phyloP scores from a whole-genome alignment of 2,329 filamentous ascomycete species.

The Aspergillus piperis region DNA sequence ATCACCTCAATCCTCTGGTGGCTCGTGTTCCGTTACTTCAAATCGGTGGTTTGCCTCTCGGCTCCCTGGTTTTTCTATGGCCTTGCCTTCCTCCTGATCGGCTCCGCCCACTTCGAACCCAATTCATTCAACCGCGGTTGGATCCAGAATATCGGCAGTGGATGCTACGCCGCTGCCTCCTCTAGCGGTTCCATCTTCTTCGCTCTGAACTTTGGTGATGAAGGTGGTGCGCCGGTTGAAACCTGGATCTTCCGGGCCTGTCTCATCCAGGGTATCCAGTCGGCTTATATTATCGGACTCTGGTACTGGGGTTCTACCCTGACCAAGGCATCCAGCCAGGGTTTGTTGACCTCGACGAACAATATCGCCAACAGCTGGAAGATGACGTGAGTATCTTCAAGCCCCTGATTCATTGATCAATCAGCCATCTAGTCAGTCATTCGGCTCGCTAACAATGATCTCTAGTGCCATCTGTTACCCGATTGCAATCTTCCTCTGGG shows the following conservation, averaged over 20 bases:
- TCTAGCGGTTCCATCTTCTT: slow-evolving; percentile 66
- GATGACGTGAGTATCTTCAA: slow-evolving; percentile 32
- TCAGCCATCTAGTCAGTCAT: too few relatives aligned
- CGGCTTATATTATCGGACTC: slow-evolving; percentile 63
- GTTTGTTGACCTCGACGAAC: slow-evolving; percentile 37
- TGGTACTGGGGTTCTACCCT: slow-evolving; percentile 67
- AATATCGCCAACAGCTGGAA: slow-evolving; percentile 44
- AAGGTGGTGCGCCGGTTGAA: slow-evolving; percentile 62
- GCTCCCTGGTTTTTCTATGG: slow-evolving; percentile 64
- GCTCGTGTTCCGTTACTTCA: slow-evolving; percentile 59
- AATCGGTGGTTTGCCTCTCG: slow-evolving; percentile 58
- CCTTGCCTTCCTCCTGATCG: slow-evolving; percentile 62
- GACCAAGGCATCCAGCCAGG: slow-evolving; percentile 46
- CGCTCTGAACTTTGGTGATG: slow-evolving; percentile 65
- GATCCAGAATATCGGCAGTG: slow-evolving; percentile 62
- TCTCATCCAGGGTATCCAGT: slow-evolving; percentile 65
- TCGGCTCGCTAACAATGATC: slow-evolving; percentile 19
- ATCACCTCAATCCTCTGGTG: slow-evolving; percentile 62
- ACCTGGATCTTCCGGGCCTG: slow-evolving; percentile 68
- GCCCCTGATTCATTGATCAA: slow-evolving; percentile 16
- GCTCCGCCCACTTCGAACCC: slow-evolving; percentile 56
- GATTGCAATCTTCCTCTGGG: slow-evolving; percentile 58
- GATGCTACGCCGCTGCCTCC: slow-evolving; percentile 62
- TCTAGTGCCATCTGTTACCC: slow-evolving; percentile 56
- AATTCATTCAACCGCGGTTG: slow-evolving; percentile 47